Evolutionary conservation across 177 flowering plant species (phyloP), one percentile per base, ranked within the genome.

Genomic region (Tripterygium wilfordii): DNA sequence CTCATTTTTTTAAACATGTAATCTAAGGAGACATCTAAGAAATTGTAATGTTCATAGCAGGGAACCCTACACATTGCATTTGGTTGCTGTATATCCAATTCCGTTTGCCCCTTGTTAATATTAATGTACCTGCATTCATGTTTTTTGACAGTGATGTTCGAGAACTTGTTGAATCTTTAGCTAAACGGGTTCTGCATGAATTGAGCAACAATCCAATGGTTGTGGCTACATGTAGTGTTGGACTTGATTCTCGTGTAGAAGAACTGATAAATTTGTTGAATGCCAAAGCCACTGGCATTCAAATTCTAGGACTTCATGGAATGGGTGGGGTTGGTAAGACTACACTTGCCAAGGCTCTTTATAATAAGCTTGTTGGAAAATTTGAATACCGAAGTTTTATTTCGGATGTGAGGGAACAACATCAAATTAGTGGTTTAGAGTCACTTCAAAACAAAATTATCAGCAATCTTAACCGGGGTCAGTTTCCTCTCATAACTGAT

Each of bases 281-380:
- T 45, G 51, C 58, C 1, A 48, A 45, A 37, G 14, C 55, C 36
- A 60, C 46, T 28, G 53, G 51, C 23, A 32, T 63, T 26, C 25
- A 26, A 35, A 36, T 60, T 5, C n/a, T 71, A 25, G 74, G 74
- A 8, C 31, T 76, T 8, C 48, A 58, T 57, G 78, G 78, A 1
- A 60, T 63, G 45, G 76, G 78, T n/a, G 78, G 80, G 10, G 30
- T 72, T 56, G 80, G 83, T 0, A 77, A 77, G 61, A 71, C 83
- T 19, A 77, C 83, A 24, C 64, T 77, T 32, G 72, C 75, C 35
- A 71, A 65, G 61, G 70, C 69, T 36, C 49, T 70, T 9, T 77
- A 45, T 29, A 71, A 68, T 49, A 62, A 64, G 32, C 53, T 74
- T 16, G 42, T 52, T 5, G 25, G 5, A 20, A 33, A 53, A 19